Evolutionary conservation across 2,329 filamentous ascomycete genomes (phyloP), one percentile per base, ranked within the genome.

Genomic region (Celoporthe dispersa): DNA sequence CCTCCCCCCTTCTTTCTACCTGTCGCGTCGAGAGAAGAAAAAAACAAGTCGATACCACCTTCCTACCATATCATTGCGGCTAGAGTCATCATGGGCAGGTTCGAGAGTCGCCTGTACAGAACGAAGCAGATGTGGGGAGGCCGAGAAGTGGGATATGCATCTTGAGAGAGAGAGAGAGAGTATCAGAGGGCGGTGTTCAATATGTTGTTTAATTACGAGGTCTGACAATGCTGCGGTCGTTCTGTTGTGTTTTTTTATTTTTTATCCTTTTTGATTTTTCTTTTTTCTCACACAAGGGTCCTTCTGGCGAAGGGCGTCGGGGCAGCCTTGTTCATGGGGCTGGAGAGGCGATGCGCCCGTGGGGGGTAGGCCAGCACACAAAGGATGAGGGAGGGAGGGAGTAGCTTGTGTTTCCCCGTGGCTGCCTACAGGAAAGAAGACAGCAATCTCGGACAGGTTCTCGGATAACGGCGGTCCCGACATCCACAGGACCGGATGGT

Each of bases 121-220:
- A 63, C 68, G 68, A 70, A 35, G 59, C 70, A 70, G 60, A 65
- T 61, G 60, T 62, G 70, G 70, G 70, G 59, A 62, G 31, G 60
- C 57, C 66, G 68, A 72, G 65, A 66, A 57, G 68, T 64, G 65
- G 44, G 68, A 70, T 68, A 65, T 71, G 73, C 73, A 73, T 73
- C 63, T 72, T 48, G 44, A 44, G 16, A 44, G 41, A 44, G 37
- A 39, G 37, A 39, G 37, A 44, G 41, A 22, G 70, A 70, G 64
- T 66, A 69, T 57, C n/a, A 68, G 69, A 76, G 39, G 79, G 79
- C 76, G 81, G 80, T 78, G 79, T 79, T 80, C 82, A 81, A 81
- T 84, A 85, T 81, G 79, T 83, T 85, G 83, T 85, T 84, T 85
- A 85, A 85, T 85, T 71, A 71, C 60, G 70, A 71, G 68, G 70